Percentiles rank a stretch among this genome's conserved stretches.
phyloP scores from a whole-genome alignment of 2,329 filamentous ascomycete species.

The Botryotinia calthae region DNA sequence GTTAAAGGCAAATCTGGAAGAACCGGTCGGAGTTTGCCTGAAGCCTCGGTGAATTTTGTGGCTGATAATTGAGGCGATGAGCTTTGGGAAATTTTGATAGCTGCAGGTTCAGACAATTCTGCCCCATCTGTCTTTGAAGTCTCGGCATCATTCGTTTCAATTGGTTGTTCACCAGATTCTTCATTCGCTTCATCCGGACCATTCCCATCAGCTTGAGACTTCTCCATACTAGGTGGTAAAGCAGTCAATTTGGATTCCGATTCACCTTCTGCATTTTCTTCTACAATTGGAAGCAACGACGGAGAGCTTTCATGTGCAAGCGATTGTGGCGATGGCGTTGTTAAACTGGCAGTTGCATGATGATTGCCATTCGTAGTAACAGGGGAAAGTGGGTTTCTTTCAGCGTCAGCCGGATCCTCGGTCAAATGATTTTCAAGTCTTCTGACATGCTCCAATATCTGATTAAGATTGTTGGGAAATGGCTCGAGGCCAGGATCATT shows the following conservation, averaged over 20 bases:
- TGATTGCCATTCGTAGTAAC: conserved; percentile 24
- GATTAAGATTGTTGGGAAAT: conserved; percentile 35
- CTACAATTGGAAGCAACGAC: conserved; percentile 31
- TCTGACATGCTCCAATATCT: conserved; percentile 31
- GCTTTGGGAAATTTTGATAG: background rate
- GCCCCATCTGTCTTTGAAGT: background rate
- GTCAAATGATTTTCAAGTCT: conserved; percentile 30
- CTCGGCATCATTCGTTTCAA: background rate
- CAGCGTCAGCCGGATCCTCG: conserved; percentile 28
- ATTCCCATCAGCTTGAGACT: background rate
- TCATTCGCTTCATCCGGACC: background rate
- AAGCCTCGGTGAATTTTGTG: background rate
- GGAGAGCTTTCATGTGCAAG: conserved; percentile 27
- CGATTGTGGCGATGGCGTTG: conserved; percentile 22
- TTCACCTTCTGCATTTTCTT: conserved; percentile 30
- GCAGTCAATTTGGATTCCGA: conserved; percentile 15
- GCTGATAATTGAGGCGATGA: background rate
- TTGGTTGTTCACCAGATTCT: background rate
- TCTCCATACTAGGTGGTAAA: conserved; percentile 14
- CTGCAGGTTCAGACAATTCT: background rate
- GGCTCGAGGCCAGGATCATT: conserved; percentile 35
- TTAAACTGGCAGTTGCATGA: conserved; percentile 8
- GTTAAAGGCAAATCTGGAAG: conserved; percentile 18
- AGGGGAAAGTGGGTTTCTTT: conserved; percentile 27
- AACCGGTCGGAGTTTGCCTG: background rate